Base-by-base conservation (phyloP, 2,329 filamentous ascomycete genomes). In the Salinomyces thailandicus region DNA sequence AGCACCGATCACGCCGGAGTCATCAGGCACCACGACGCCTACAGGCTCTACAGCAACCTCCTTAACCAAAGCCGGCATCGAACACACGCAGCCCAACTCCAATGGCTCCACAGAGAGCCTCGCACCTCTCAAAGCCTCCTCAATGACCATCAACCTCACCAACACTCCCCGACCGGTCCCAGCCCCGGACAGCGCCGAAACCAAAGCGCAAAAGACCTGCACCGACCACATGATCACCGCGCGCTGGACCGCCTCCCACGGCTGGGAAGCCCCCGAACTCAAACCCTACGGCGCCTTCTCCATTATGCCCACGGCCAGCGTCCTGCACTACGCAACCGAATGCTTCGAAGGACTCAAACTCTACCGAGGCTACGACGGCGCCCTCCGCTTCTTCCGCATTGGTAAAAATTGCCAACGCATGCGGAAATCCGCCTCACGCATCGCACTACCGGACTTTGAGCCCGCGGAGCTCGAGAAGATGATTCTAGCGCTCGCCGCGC, bases 191-290 rank as follows among this genome's bases (percentile, higher is more conserved):
- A 60, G 58, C 27, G 47, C 58, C 17, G 64, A 67, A 43, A 55
- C 59, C 12, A 41, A 47, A 44, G 52, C 31, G 28, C 56, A 62
- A 33, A 62, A 61, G 43, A 57, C 60, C 41, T 73, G 70, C 68
- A 86, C 83, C 44, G 86, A 95, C 68, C 87, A 95, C 69, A 93
- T 94, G 85, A 69, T 91, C 51, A 79, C 77, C 35, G 79, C 69
- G 14, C 63, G 66, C 36, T 93, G 85, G 85, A 76, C 69, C 20
- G 62, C 60, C 15, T 57, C 64, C 29, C 55, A 62, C 14, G 85
- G 85, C 50, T 93, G 85, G 85, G 69, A 71, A 24, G 68, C 73
- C 2, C 85, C 85, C 1, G 71, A 80, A 50, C 71, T 93, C 40
- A 74, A 76, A 57, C 81, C 85, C 17, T 91, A 85, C 60, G 81